Conservation (phyloP, 1,139 yeast genomes). For the Kluyveromyces marxianus region DNA sequence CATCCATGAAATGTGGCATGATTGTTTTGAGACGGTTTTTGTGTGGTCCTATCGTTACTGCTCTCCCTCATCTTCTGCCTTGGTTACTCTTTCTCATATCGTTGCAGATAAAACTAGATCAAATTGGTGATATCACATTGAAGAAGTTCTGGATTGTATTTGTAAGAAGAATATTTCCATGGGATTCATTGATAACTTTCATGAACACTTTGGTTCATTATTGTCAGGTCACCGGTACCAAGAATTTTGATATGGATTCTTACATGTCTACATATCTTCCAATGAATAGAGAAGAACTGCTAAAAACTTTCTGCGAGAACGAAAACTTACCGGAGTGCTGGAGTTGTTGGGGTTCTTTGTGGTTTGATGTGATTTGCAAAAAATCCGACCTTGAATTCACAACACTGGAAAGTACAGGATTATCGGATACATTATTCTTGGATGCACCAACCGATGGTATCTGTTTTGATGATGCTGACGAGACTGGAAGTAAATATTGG, state of each 20-base stretch:
- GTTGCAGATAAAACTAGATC: conserved; percentile 49
- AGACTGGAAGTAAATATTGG: conserved; percentile 30
- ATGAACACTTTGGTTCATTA: conserved; percentile 41
- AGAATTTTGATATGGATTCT: conserved; percentile 16
- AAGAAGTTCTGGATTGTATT: conserved; percentile 42
- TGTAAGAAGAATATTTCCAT: conserved; percentile 50
- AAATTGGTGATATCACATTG: conserved; percentile 20
- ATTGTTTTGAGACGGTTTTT: conserved; percentile 58
- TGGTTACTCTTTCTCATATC: conserved; percentile 65
- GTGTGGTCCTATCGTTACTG: conserved; percentile 62
- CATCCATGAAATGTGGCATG: conserved; percentile 58
- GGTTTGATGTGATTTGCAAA: conserved; percentile 48
- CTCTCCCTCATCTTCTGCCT: conserved; percentile 61
- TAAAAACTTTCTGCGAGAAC: conserved; percentile 42
- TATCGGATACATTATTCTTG: conserved; percentile 45
- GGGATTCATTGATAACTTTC: conserved; percentile 57
- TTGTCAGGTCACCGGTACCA: conserved; percentile 12
- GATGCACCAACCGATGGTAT: conserved; percentile 66
- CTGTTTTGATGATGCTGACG: conserved; percentile 35
- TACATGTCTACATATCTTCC: conserved; percentile 17
- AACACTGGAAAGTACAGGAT: conserved; percentile 49
- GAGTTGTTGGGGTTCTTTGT: conserved; percentile 79
- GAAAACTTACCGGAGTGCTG: conserved; percentile 69
- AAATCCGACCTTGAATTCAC: conserved; percentile 43
- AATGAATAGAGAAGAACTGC: conserved; percentile 27